Evolutionary conservation across 208 protist genomes (phyloP).

Genomic region (Leishmania major): DNA sequence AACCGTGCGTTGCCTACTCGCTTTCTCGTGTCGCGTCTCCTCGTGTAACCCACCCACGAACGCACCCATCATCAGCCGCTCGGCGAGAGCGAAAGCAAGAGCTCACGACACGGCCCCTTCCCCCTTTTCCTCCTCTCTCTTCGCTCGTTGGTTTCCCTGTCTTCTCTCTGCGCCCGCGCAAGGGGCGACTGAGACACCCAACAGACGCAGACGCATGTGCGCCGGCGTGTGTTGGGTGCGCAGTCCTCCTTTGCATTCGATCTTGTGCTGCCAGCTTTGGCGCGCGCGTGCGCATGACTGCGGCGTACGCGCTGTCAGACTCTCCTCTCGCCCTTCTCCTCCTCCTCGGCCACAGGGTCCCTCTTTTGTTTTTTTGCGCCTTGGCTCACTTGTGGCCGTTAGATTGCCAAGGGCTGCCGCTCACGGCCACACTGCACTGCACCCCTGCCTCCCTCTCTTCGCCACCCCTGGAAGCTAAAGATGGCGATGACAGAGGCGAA

Average conservation of each 20-base stretch:
- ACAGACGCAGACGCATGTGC: background rate
- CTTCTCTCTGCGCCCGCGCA: background rate
- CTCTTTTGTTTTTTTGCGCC: background rate
- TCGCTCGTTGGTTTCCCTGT: background rate
- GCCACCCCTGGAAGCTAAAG: background rate
- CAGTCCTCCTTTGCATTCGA: background rate
- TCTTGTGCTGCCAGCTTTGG: background rate
- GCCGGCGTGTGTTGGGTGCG: background rate
- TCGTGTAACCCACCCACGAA: background rate
- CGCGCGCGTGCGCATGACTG: background rate
- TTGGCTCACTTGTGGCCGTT: background rate
- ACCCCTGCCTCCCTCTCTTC: background rate
- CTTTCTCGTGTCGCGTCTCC: conserved; percentile 4
- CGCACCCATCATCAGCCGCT: background rate
- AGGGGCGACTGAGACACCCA: background rate
- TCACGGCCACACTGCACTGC: background rate
- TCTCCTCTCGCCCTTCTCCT: background rate
- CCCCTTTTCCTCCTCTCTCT: background rate
- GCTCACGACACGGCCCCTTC: background rate
- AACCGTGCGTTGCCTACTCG: background rate
- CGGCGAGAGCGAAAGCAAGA: background rate
- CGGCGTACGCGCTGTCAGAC: background rate
- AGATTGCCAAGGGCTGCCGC: background rate
- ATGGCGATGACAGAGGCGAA: conserved; percentile 65
- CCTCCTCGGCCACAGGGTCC: background rate